Conservation (phyloP, 495 filamentous ascomycete species). For the Aspergillus coremiiformis region DNA sequence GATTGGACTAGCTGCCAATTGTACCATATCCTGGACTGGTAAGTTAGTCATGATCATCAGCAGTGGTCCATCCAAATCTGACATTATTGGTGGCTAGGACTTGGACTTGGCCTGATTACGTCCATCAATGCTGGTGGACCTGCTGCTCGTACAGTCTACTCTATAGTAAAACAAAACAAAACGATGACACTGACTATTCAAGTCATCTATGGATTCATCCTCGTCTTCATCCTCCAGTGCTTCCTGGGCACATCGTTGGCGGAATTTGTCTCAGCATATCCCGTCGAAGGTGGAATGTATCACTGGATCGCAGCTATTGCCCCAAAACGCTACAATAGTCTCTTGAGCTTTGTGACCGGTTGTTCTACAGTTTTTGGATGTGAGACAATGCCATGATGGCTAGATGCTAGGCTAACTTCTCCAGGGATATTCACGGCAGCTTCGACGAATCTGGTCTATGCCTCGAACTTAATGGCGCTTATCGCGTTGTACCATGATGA, state of each 20-base stretch:
- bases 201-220: conserved; percentile 40
- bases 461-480: conserved; percentile 27
- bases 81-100: conserved; percentile 8
- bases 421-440: conserved; percentile 37
- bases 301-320: conserved; percentile 49
- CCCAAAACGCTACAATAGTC: conserved; percentile 31
- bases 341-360: conserved; percentile 34
- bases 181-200: background rate
- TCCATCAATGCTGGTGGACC: conserved; percentile 35
- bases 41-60: background rate
- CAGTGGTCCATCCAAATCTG: background rate
- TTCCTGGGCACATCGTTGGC: conserved; percentile 46
- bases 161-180: background rate
- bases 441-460: conserved; percentile 36
- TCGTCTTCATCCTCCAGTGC: conserved; percentile 43
- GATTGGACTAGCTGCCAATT: conserved; percentile 34
- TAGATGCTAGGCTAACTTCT: background rate
- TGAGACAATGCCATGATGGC: conserved; percentile 4
- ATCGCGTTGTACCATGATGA: conserved; percentile 31
- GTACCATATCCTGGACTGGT: conserved; percentile 39
- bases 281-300: conserved; percentile 46
- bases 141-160: conserved; percentile 22
- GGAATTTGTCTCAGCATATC: conserved; percentile 48
- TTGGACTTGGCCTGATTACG: conserved; percentile 34
- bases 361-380: conserved; percentile 38